These are phyloP conservation scores for Pyrenochaeta sp. DNA, from an alignment of 2,329 filamentous ascomycete genomes.

Conservation along the genomic window DNA sequence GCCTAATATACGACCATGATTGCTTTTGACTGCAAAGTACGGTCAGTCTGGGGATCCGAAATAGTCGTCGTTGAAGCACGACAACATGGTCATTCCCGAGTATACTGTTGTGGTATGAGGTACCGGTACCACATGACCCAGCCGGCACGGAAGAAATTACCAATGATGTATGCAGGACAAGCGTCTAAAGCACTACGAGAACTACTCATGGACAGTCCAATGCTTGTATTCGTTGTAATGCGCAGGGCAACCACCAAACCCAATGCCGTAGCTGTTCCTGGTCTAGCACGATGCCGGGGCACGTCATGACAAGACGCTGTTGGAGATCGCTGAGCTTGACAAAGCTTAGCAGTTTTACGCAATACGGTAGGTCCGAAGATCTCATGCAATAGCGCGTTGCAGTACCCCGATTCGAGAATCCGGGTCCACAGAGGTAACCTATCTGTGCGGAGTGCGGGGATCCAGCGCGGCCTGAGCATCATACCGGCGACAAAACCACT, in stretches of 20 bases:
- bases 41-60: not conserved
- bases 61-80: not conserved
- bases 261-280: not conserved
- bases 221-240: not conserved
- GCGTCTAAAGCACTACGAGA: not conserved
- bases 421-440: not conserved
- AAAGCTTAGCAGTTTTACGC: not conserved
- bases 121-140: not conserved
- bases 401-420: not conserved
- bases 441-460: not conserved
- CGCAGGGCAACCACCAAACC: not conserved
- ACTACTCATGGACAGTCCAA: not conserved
- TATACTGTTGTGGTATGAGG: not conserved
- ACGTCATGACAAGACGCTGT: not conserved
- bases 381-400: not conserved
- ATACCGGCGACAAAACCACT: not conserved
- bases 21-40: not conserved
- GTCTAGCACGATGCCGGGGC: not conserved
- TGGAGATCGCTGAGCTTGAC: not conserved
- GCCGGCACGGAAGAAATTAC: not conserved
- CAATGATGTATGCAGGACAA: not conserved
- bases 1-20: not conserved
- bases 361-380: not conserved
- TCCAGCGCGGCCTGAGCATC: not conserved
- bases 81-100: not conserved